These are phyloP conservation scores for Venustampulla echinocandica DNA, from an alignment of 495 filamentous ascomycete genomes.

Conservation along the genomic window DNA sequence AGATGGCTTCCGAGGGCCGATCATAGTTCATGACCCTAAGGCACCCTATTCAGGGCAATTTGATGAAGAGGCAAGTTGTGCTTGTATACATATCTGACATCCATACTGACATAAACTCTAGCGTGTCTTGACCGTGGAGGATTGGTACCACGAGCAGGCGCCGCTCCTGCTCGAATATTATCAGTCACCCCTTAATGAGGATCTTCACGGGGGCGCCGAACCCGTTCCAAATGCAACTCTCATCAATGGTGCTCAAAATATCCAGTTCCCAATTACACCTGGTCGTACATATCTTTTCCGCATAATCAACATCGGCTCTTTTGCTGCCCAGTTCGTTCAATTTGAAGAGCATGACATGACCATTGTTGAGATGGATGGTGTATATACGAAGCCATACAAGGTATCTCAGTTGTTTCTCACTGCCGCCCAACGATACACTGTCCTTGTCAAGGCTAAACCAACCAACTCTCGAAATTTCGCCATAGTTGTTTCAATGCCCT, in stretches of 20 bases:
- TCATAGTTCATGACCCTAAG: constrained; percentile 61
- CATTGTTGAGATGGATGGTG: constrained; percentile 45
- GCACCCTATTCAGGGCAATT: constrained; percentile 52
- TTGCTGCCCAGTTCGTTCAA: constrained; percentile 59
- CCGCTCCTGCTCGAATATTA: constrained; percentile 44
- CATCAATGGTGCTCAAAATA: constrained; percentile 57
- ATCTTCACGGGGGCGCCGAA: constrained; percentile 43
- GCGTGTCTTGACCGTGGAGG: constrained; percentile 49
- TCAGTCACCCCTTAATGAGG: constrained; percentile 35
- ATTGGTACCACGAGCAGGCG: constrained; percentile 60
- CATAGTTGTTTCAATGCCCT: constrained; percentile 36
- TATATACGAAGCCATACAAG: constrained; percentile 48
- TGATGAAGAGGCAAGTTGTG: constrained; percentile 46
- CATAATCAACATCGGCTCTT: constrained; percentile 60
- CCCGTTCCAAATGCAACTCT: constrained; percentile 57
- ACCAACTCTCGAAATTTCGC: constrained; percentile 8
- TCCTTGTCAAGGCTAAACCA: constrained; percentile 41
- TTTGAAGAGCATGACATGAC: constrained; percentile 59
- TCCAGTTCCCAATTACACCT: constrained; percentile 48
- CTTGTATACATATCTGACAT: background rate
- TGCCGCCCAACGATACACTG: constrained; percentile 37
- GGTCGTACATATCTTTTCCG: constrained; percentile 72
- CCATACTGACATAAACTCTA: background rate
- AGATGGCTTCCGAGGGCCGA: constrained; percentile 64
- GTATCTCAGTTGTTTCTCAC: constrained; percentile 45